phyloP scores from a whole-genome alignment of 2,329 filamentous ascomycete genomes.

The Xylaria sp. region DNA sequence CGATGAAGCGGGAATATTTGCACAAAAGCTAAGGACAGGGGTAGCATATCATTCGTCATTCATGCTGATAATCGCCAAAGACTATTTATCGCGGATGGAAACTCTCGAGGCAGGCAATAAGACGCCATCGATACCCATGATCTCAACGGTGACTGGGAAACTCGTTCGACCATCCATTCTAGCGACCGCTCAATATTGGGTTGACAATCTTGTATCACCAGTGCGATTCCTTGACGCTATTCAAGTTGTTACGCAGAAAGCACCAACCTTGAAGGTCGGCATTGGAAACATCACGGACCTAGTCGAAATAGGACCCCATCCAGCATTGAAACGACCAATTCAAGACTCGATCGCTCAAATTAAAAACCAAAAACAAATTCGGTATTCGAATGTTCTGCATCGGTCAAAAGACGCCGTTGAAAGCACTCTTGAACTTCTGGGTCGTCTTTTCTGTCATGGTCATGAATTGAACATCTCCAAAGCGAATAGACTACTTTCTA shows the following conservation, averaged over 20 bases:
- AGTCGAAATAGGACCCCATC: conserved; percentile 49
- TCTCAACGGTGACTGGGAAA: conserved; percentile 43
- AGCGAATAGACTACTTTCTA: conserved; percentile 38
- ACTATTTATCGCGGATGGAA: conserved; percentile 37
- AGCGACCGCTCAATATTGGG: conserved; percentile 47
- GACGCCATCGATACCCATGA: conserved; percentile 41
- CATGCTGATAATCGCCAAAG: conserved; percentile 27
- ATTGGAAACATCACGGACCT: conserved; percentile 42
- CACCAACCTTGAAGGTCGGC: conserved; percentile 43
- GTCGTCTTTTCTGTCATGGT: conserved; percentile 44
- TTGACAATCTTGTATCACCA: conserved; percentile 50
- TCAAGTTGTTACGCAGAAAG: conserved; percentile 35
- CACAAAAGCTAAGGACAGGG: conserved; percentile 22
- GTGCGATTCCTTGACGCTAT: conserved; percentile 50
- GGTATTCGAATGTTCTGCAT: conserved; percentile 40
- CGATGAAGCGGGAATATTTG: conserved; percentile 19
- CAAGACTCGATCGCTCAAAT: conserved; percentile 43
- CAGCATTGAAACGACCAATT: conserved; percentile 46
- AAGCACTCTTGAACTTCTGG: conserved; percentile 43
- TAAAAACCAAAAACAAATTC: conserved; percentile 37
- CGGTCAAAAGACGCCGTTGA: conserved; percentile 38
- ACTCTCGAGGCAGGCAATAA: conserved; percentile 39
- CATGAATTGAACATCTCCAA: conserved; percentile 40
- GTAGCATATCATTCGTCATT: conserved; percentile 29
- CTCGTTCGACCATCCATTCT: conserved; percentile 26